A percentile compares a stretch with the other conserved stretches of the same genome.
Evolutionary conservation across 495 filamentous ascomycete species (phyloP).

Genomic region (Choiromyces venosus): DNA sequence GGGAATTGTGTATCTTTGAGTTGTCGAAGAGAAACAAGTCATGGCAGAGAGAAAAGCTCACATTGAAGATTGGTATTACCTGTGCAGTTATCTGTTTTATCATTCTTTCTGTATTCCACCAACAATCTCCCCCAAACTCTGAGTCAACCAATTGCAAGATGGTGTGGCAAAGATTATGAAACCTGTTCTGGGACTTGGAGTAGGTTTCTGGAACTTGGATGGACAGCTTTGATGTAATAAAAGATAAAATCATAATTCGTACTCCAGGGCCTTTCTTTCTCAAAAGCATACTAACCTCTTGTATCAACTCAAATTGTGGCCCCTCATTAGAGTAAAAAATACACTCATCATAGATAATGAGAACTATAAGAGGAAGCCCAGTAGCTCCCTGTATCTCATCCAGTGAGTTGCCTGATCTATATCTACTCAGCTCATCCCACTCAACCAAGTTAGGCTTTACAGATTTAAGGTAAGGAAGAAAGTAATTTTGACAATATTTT

Average conservation of each 20-base stretch:
- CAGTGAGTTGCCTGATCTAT: no score
- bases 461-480: no score
- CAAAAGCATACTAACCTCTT: not conserved
- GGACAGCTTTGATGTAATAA: not conserved
- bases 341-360: conserved; percentile 4
- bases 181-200: not conserved
- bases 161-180: not conserved
- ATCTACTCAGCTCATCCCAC: no score
- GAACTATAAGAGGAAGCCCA: no score
- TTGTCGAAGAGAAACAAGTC: not conserved
- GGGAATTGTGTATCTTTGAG: not conserved
- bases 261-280: not conserved
- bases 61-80: not conserved
- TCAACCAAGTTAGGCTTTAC: no score
- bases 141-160: not conserved
- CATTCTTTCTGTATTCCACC: conserved; percentile 4
- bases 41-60: not conserved
- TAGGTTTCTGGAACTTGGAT: not conserved
- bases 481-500: not conserved
- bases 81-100: no score
- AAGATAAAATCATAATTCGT: not conserved
- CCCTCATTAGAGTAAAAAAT: conserved; percentile 4
- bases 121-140: conserved; percentile 5
- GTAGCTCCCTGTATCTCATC: no score
- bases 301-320: not conserved